Conservation (phyloP, 257 asterid genomes). For the Euphrasia confusa region DNA sequence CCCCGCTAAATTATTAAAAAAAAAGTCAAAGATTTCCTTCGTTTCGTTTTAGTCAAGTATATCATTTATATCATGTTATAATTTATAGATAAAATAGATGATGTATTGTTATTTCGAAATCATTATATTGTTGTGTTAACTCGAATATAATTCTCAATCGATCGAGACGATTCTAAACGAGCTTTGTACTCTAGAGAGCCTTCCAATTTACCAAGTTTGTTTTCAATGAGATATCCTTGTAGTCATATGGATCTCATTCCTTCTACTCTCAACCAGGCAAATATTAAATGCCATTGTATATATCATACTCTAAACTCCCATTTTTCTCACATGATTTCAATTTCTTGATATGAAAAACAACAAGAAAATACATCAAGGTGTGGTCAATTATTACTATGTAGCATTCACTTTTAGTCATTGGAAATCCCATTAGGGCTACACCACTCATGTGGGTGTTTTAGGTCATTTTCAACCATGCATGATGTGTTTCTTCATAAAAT, state of each 20-base stretch:
- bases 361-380: constrained; percentile 7
- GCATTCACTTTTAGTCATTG: constrained; percentile 11
- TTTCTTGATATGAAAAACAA: constrained; percentile 4
- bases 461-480: constrained; percentile 35
- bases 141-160: too few species aligned
- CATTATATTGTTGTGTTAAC: too few species aligned
- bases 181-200: too few species aligned
- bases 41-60: too few species aligned
- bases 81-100: too few species aligned
- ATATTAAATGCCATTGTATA: not conserved
- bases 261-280: not conserved
- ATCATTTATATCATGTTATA: too few species aligned
- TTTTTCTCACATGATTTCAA: constrained; percentile 14
- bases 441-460: constrained; percentile 40
- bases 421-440: constrained; percentile 20
- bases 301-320: not conserved
- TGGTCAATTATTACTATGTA: constrained; percentile 20
- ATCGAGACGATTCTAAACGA: too few species aligned
- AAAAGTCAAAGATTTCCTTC: constrained; percentile 21
- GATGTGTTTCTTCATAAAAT: constrained; percentile 2
- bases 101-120: too few species aligned
- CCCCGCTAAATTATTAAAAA: constrained; percentile 17
- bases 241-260: not conserved
- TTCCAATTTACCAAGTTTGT: too few species aligned
- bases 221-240: not conserved